Conservation (phyloP, 768 basidiomycete species). For the Gloeostereum incarnatum region DNA sequence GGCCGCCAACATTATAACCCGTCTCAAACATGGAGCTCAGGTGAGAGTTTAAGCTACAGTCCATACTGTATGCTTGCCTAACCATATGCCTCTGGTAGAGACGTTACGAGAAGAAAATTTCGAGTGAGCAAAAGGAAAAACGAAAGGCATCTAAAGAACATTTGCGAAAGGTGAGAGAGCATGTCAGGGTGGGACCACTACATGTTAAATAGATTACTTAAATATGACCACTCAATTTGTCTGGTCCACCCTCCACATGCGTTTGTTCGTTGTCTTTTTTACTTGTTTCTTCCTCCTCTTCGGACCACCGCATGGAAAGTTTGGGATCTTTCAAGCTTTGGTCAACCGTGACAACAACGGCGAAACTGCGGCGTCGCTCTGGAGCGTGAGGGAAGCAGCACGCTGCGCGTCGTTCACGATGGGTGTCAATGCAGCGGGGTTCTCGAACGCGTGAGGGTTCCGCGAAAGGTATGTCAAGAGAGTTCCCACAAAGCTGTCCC, state of each 20-base stretch:
- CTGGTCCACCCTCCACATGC: neutral
- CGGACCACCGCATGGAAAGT: neutral
- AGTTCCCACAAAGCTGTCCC: slow-evolving; percentile 84
- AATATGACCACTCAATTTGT: no score
- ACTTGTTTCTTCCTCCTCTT: neutral
- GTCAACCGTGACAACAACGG: slow-evolving; percentile 51
- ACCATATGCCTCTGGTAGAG: slow-evolving; percentile 24
- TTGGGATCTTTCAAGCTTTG: no score
- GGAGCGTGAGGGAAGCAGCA: slow-evolving; percentile 53
- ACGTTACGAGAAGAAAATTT: slow-evolving; percentile 45
- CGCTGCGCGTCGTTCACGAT: slow-evolving; percentile 50
- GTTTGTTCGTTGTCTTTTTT: neutral
- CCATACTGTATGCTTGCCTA: neutral
- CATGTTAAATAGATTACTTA: slow-evolving; percentile 6
- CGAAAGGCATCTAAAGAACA: slow-evolving; percentile 36
- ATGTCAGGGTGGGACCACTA: slow-evolving; percentile 55
- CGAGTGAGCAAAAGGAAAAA: slow-evolving; percentile 25
- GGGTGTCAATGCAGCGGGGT: slow-evolving; percentile 30
- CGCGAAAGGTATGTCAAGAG: slow-evolving; percentile 59
- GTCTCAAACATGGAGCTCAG: slow-evolving; percentile 68
- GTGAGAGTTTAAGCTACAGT: slow-evolving; percentile 22
- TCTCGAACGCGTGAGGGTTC: slow-evolving; percentile 32
- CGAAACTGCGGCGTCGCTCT: slow-evolving; percentile 56
- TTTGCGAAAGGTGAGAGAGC: slow-evolving; percentile 38
- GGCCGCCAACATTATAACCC: slow-evolving; percentile 71